These are phyloP conservation scores for Escovopsis weberi DNA, from an alignment of 2,329 filamentous ascomycete genomes.

Conservation along the genomic window DNA sequence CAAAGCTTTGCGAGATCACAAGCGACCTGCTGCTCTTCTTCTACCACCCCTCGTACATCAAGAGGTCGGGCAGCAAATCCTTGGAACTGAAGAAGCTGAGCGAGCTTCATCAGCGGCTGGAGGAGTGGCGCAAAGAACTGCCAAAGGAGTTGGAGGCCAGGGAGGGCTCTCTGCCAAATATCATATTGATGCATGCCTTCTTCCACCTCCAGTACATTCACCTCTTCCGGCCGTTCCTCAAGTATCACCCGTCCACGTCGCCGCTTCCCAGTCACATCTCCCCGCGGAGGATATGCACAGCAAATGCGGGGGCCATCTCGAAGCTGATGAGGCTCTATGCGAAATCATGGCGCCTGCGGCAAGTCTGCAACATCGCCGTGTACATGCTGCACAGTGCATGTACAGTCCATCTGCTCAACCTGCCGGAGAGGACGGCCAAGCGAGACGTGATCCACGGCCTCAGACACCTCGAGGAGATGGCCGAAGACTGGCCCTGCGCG, in stretches of 20 bases:
- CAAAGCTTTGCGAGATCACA: slow-evolving; percentile 80
- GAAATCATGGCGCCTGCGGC: slow-evolving; percentile 74
- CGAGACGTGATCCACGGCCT: slow-evolving; percentile 83
- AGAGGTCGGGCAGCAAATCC: slow-evolving; percentile 54
- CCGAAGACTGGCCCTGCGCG: slow-evolving; percentile 86
- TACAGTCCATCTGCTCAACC: slow-evolving; percentile 83
- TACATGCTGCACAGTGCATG: slow-evolving; percentile 93
- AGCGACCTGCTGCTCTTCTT: slow-evolving; percentile 81
- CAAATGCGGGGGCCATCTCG: slow-evolving; percentile 77
- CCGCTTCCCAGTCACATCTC: slow-evolving; percentile 79
- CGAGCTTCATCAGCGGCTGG: slow-evolving; percentile 77
- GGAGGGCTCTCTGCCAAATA: slow-evolving; percentile 77
- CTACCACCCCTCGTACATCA: slow-evolving; percentile 64
- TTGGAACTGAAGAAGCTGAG: slow-evolving; percentile 83
- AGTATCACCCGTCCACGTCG: slow-evolving; percentile 68
- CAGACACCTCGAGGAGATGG: slow-evolving; percentile 88
- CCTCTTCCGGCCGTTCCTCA: slow-evolving; percentile 86
- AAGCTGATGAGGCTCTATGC: slow-evolving; percentile 93
- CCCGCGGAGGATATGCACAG: slow-evolving; percentile 78
- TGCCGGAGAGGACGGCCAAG: slow-evolving; percentile 81
- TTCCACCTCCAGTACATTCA: slow-evolving; percentile 93
- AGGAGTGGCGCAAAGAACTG: slow-evolving; percentile 74
- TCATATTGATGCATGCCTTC: slow-evolving; percentile 80
- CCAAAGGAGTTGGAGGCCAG: slow-evolving; percentile 79
- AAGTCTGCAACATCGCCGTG: slow-evolving; percentile 92